A percentile compares a stretch with the other conserved stretches of the same genome.
Conservation (phyloP, 2,329 filamentous ascomycete genomes). For the Fusarium concolor region DNA sequence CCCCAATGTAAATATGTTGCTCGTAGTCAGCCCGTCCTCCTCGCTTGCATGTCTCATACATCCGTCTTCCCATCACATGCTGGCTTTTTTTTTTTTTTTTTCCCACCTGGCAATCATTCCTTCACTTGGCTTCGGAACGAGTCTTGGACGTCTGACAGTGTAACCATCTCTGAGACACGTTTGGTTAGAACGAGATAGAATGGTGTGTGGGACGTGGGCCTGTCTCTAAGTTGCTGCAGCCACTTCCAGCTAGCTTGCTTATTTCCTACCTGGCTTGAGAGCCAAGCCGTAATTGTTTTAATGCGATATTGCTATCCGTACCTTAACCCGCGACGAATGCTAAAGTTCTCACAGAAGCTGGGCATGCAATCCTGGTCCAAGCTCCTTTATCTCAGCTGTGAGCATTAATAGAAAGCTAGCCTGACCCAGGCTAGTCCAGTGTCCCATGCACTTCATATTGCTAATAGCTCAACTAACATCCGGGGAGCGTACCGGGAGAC, state of each 20-base stretch:
- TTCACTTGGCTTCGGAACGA: slow-evolving; percentile 34
- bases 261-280: slow-evolving; percentile 32
- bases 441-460: slow-evolving; percentile 14
- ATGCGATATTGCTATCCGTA: slow-evolving; percentile 28
- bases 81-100: slow-evolving; percentile 18
- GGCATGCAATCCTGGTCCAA: slow-evolving; percentile 34
- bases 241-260: slow-evolving; percentile 37
- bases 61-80: slow-evolving; percentile 28
- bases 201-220: slow-evolving; percentile 34
- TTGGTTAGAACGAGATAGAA: slow-evolving; percentile 31
- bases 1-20: not conserved
- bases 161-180: slow-evolving; percentile 39
- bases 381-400: slow-evolving; percentile 31
- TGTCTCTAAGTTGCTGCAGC: slow-evolving; percentile 40
- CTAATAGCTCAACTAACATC: slow-evolving; percentile 11
- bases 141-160: slow-evolving; percentile 42
- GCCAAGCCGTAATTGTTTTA: slow-evolving; percentile 33
- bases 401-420: slow-evolving; percentile 6
- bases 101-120: slow-evolving; percentile 26
- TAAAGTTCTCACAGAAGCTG: not conserved
- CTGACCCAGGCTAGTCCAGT: slow-evolving; percentile 5
- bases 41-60: not conserved
- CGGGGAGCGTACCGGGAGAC: slow-evolving; percentile 30
- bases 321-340: slow-evolving; percentile 18
- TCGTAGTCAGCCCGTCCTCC: not conserved